A percentile compares a stretch with the other conserved stretches of the same genome.
Conservation (phyloP, 2,329 filamentous ascomycete genomes). For the Didymella segeticola region DNA sequence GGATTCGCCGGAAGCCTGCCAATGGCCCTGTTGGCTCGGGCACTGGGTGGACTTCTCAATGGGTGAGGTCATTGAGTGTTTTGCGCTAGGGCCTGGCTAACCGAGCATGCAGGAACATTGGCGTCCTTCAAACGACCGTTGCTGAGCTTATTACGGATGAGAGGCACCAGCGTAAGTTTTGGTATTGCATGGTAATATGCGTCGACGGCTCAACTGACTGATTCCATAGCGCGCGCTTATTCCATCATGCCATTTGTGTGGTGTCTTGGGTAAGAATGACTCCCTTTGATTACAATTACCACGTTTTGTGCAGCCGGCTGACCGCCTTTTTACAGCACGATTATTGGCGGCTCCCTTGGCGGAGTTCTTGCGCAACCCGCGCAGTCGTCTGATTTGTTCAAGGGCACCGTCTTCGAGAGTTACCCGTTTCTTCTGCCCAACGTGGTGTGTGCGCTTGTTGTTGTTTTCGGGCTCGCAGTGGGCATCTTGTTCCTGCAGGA, state of each 20-base stretch:
- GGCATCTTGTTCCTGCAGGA: constrained; percentile 91
- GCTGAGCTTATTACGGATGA: constrained; percentile 92
- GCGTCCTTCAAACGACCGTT: constrained; percentile 92
- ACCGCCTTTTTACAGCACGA: constrained; percentile 67
- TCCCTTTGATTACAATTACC: constrained; percentile 18
- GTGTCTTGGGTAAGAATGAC: constrained; percentile 77
- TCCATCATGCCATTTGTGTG: constrained; percentile 98
- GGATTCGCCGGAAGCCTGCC: constrained; percentile 85
- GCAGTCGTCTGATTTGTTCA: constrained; percentile 80
- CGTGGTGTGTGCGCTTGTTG: constrained; percentile 82
- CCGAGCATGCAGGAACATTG: constrained; percentile 75
- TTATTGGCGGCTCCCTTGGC: constrained; percentile 89
- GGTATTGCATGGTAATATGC: constrained; percentile 7
- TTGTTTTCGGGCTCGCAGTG: constrained; percentile 75
- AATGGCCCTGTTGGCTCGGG: constrained; percentile 84
- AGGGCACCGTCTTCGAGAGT: constrained; percentile 78
- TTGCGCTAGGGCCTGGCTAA: constrained; percentile 37
- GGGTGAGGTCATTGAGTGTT: constrained; percentile 71
- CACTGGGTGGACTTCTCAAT: constrained; percentile 88
- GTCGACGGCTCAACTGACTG: constrained; percentile 33
- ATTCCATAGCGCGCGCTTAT: constrained; percentile 78
- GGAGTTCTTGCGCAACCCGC: constrained; percentile 89
- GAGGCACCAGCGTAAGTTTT: constrained; percentile 81
- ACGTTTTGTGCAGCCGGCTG: constrained; percentile 30
- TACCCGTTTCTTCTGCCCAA: constrained; percentile 94